Conservation (phyloP, 2,329 filamentous ascomycete species). For the Scytalidium lignicola region DNA sequence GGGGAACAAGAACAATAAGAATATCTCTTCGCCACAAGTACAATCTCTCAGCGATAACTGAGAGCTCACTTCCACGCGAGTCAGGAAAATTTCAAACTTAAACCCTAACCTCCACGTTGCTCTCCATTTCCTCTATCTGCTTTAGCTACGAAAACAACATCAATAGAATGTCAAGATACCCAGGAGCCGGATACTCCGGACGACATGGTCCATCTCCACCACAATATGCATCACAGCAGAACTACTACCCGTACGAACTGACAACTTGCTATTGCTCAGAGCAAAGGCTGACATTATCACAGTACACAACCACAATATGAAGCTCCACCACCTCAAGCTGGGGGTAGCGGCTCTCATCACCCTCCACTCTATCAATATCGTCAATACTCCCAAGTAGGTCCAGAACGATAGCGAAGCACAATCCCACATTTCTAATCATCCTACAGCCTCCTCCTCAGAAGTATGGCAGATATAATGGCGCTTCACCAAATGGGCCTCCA, state of each 20-base stretch:
- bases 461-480: constrained; percentile 36
- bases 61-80: too few relatives aligned
- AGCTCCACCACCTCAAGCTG: constrained; percentile 25
- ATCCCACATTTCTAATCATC: background rate
- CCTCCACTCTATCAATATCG: constrained; percentile 32
- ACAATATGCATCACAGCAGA: constrained; percentile 34
- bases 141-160: too few relatives aligned
- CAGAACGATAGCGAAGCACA: too few relatives aligned
- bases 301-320: constrained; percentile 24
- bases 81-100: too few relatives aligned
- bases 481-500: constrained; percentile 32
- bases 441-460: constrained; percentile 40
- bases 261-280: constrained; percentile 25
- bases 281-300: constrained; percentile 14
- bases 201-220: constrained; percentile 39
- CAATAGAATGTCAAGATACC: constrained; percentile 68
- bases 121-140: too few relatives aligned
- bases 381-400: constrained; percentile 3
- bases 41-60: too few relatives aligned
- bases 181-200: constrained; percentile 47
- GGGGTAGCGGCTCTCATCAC: constrained; percentile 42
- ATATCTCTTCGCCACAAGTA: too few relatives aligned
- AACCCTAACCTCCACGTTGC: too few relatives aligned
- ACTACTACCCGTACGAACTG: constrained; percentile 46
- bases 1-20: too few relatives aligned